phyloP scores from a whole-genome alignment of 768 basidiomycete species.

The Hebeloma cylindrosporum region DNA sequence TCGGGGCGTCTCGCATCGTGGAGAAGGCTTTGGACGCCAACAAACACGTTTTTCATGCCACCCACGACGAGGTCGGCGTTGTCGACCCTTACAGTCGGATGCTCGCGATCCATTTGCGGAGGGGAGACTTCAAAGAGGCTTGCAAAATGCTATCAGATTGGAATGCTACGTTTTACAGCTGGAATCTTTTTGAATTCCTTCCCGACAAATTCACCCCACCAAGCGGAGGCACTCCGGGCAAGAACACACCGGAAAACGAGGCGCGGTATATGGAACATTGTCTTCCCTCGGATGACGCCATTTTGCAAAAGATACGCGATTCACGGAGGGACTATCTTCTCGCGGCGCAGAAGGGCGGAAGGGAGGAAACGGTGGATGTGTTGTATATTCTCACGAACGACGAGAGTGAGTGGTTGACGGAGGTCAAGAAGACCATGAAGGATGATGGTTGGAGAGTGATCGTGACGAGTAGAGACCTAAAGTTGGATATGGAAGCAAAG shows the following conservation, averaged over 20 bases:
- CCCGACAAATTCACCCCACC: slow-evolving; percentile 44
- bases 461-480: too few species aligned
- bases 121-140: too few species aligned
- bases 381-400: too few species aligned
- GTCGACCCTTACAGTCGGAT: slow-evolving; percentile 40
- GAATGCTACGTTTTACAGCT: too few species aligned
- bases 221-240: slow-evolving; percentile 27
- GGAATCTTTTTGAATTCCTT: slow-evolving; percentile 27
- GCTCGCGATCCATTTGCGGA: too few species aligned
- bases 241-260: slow-evolving; percentile 38
- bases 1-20: slow-evolving; percentile 42
- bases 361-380: too few species aligned
- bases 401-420: too few species aligned
- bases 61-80: slow-evolving; percentile 25
- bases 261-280: slow-evolving; percentile 43
- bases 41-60: slow-evolving; percentile 36
- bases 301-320: slow-evolving; percentile 32
- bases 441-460: too few species aligned
- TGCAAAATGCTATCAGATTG: too few species aligned
- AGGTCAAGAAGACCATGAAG: too few species aligned
- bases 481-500: too few species aligned
- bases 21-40: slow-evolving; percentile 42
- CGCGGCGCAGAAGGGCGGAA: too few species aligned
- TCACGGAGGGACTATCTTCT: background rate
- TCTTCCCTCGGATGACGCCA: slow-evolving; percentile 39